These are phyloP conservation scores for Thelephora ganbajun DNA, from an alignment of 768 basidiomycete species.

Conservation along the genomic window DNA sequence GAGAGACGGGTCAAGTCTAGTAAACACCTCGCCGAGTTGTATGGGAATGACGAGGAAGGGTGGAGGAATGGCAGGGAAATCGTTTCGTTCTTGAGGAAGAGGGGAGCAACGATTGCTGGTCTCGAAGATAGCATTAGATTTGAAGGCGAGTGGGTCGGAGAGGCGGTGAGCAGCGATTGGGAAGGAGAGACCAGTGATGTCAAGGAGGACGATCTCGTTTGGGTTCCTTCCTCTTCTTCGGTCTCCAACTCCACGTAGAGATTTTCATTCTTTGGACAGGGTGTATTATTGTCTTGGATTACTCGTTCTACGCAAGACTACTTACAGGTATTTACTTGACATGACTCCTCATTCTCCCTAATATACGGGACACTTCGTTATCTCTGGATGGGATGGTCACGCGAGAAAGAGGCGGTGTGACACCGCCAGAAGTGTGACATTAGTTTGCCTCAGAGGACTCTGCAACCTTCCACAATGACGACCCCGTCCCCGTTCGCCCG, in stretches of 20 bases:
- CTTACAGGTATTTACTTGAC: too few relatives aligned
- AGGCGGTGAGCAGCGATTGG: conserved; percentile 46
- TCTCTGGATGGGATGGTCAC: too few relatives aligned
- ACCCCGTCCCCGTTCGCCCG: conserved; percentile 30
- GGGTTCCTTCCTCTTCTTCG: conserved; percentile 1
- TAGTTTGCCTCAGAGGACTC: too few relatives aligned
- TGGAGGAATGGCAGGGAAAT: conserved; percentile 64
- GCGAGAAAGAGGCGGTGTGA: too few relatives aligned
- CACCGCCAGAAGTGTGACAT: too few relatives aligned
- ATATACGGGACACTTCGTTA: too few relatives aligned
- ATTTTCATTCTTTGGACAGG: too few relatives aligned
- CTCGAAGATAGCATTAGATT: conserved; percentile 24
- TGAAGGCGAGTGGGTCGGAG: conserved; percentile 49
- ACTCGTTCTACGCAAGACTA: too few relatives aligned
- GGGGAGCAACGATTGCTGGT: conserved; percentile 58
- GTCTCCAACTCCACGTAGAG: too few relatives aligned
- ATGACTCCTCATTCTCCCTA: too few relatives aligned
- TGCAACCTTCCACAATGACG: conserved; percentile 14
- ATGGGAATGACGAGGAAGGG: conserved; percentile 19
- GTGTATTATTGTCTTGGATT: too few relatives aligned
- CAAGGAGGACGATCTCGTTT: background rate
- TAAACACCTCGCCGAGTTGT: conserved; percentile 33
- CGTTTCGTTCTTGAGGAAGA: conserved; percentile 46
- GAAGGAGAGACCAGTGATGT: conserved; percentile 22
- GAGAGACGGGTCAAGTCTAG: conserved; percentile 33